Conservation (phyloP, 139 green algal species). For the Micractinium sp. region DNA sequence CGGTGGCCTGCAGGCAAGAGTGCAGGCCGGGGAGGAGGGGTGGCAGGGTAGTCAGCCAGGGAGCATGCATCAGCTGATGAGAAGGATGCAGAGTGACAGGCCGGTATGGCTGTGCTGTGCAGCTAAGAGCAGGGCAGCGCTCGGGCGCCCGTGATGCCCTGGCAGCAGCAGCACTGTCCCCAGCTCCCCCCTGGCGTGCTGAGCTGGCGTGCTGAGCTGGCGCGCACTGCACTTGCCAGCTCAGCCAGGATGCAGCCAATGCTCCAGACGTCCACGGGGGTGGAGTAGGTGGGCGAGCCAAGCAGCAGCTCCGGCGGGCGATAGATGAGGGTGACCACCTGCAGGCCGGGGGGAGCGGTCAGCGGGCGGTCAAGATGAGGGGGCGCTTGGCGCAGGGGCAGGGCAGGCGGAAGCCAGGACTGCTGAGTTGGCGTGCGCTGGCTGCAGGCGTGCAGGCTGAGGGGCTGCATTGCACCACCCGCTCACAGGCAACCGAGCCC, state of each 20-base stretch:
- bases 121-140: too few species aligned
- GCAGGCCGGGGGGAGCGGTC: neutral
- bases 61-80: too few species aligned
- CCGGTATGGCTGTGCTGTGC: too few species aligned
- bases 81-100: too few species aligned
- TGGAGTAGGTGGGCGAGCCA: conserved; percentile 62
- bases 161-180: neutral
- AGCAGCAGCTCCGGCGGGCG: conserved; percentile 93
- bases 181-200: neutral
- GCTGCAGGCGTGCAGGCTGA: too few species aligned
- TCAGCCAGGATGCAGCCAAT: conserved; percentile 91
- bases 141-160: too few species aligned
- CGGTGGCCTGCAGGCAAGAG: neutral
- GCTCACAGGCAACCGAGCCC: too few species aligned
- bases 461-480: too few species aligned
- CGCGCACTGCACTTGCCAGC: conserved; percentile 70
- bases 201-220: too few species aligned
- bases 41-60: too few species aligned
- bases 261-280: conserved; percentile 89
- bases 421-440: neutral
- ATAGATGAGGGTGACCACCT: conserved; percentile 94
- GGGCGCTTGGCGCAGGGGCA: neutral
- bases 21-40: neutral
- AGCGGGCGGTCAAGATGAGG: neutral
- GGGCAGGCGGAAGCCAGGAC: neutral